Percentiles rank a stretch among this genome's conserved stretches.
phyloP scores from a whole-genome alignment of 352 stramenopile genomes.

The Halophytophthora polymorphica region DNA sequence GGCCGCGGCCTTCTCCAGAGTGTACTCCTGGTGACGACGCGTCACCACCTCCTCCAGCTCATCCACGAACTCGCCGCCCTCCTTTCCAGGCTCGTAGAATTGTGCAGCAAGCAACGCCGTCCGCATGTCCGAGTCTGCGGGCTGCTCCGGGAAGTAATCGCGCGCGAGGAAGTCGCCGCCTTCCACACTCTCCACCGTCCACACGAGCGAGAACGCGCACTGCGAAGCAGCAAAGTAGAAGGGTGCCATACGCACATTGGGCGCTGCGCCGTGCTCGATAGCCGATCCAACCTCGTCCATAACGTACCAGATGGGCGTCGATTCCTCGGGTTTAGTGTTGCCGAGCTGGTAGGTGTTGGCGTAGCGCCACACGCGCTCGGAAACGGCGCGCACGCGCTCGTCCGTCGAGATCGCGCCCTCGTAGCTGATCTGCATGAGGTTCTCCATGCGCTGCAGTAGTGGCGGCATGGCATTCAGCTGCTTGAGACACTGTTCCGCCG shows the following conservation, averaged over 20 bases:
- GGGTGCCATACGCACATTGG: constrained; percentile 48
- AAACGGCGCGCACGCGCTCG: constrained; percentile 24
- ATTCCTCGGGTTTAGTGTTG: constrained; percentile 37
- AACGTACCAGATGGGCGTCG: constrained; percentile 51
- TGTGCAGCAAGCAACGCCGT: constrained; percentile 34
- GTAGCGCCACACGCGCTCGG: constrained; percentile 41
- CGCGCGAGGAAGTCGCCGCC: constrained; percentile 42
- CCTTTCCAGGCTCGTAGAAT: constrained; percentile 35
- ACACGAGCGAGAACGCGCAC: constrained; percentile 51
- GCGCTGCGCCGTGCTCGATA: constrained; percentile 41
- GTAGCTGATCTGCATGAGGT: constrained; percentile 35
- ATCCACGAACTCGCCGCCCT: constrained; percentile 25
- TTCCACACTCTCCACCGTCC: constrained; percentile 39
- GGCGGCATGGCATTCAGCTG: constrained; percentile 28
- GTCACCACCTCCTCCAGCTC: constrained; percentile 26
- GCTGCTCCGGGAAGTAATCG: constrained; percentile 40
- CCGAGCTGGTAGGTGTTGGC: constrained; percentile 51
- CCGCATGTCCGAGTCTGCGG: constrained; percentile 27
- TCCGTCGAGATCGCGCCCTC: constrained; percentile 20
- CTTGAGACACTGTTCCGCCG: constrained; percentile 31
- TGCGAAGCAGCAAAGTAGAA: constrained; percentile 43
- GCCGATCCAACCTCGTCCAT: constrained; percentile 58
- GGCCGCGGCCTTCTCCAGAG: constrained; percentile 26
- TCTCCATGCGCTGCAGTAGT: constrained; percentile 46
- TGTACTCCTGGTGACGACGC: constrained; percentile 28